Conservation (phyloP, 2,329 filamentous ascomycete species). For the Sporothrix curviconia region DNA sequence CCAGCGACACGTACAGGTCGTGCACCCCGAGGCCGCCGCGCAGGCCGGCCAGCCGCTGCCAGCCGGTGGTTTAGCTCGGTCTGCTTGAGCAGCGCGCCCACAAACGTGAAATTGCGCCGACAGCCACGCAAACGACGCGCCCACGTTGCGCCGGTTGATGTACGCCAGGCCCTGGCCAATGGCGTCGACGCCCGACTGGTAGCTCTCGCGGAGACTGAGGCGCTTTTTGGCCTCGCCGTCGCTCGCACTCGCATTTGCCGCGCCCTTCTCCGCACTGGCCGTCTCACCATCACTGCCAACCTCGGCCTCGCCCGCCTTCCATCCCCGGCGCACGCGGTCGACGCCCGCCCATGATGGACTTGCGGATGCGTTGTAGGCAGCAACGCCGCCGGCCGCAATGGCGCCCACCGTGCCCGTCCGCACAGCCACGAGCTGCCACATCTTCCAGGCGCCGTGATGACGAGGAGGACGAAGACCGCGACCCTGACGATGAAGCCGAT, state of each 20-base stretch:
- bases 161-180: constrained; percentile 50
- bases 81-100: constrained; percentile 68
- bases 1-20: constrained; percentile 71
- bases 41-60: constrained; percentile 51
- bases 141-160: constrained; percentile 52
- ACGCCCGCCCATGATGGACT: constrained; percentile 53
- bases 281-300: no score
- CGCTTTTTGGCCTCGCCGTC: no score
- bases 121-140: constrained; percentile 69
- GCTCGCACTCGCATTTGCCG: no score
- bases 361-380: constrained; percentile 72
- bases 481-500: no score
- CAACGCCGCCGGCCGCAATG: constrained; percentile 72
- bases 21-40: constrained; percentile 61
- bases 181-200: constrained; percentile 42
- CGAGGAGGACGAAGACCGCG: no score
- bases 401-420: constrained; percentile 76
- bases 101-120: constrained; percentile 79
- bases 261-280: no score
- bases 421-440: constrained; percentile 62
- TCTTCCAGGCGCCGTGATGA: no score
- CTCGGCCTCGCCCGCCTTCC: no score
- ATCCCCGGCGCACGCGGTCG: no score
- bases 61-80: constrained; percentile 65
- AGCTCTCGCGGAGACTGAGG: constrained; percentile 41